Conservation (phyloP, 2,329 filamentous ascomycete genomes). For the Fusarium virguliforme region DNA sequence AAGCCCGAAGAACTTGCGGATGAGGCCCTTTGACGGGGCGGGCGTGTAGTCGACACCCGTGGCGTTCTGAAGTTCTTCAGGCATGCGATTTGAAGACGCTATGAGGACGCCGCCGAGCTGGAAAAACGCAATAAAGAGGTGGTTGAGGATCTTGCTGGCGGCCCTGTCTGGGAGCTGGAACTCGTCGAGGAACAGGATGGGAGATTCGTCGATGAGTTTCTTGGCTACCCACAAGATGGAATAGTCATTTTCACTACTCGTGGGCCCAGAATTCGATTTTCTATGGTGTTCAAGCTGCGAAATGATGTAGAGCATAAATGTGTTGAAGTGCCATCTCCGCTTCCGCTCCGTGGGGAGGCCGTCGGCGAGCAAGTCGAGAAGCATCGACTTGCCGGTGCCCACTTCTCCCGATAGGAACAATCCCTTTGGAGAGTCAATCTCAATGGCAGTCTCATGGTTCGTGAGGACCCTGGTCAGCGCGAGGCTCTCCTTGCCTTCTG, state of each 20-base stretch:
- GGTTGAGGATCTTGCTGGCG: constrained; percentile 83
- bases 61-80: constrained; percentile 84
- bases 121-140: constrained; percentile 85
- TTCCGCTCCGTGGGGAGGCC: constrained; percentile 82
- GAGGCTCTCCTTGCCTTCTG: constrained; percentile 71
- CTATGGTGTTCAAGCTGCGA: constrained; percentile 80
- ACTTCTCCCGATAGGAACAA: constrained; percentile 87
- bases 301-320: constrained; percentile 86
- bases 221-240: constrained; percentile 82
- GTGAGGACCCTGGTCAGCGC: constrained; percentile 80
- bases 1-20: constrained; percentile 65
- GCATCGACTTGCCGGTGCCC: constrained; percentile 87
- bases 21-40: constrained; percentile 68
- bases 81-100: constrained; percentile 87
- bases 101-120: constrained; percentile 86
- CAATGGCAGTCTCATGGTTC: constrained; percentile 79
- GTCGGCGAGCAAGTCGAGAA: constrained; percentile 86
- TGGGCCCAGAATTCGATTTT: constrained; percentile 51
- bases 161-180: constrained; percentile 87
- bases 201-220: constrained; percentile 81
- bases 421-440: constrained; percentile 80
- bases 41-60: constrained; percentile 78
- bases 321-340: constrained; percentile 86
- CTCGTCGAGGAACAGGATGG: constrained; percentile 86
- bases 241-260: constrained; percentile 64